phyloP scores from a whole-genome alignment of 1,139 yeast genomes.

The Candida labiduridarum region DNA sequence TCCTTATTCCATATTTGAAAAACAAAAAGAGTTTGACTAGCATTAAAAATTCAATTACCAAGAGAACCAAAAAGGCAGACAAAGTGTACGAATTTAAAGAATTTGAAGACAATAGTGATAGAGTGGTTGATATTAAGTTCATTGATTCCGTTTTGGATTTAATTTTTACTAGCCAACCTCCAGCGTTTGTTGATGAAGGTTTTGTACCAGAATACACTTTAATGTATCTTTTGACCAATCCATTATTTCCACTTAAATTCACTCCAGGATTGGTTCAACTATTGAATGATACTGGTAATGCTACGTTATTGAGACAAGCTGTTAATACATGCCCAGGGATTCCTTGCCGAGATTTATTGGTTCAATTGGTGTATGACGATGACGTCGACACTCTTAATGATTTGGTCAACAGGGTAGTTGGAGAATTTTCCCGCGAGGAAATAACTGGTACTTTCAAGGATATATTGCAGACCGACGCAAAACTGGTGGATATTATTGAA shows the following conservation, averaged over 20 bases:
- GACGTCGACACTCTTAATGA: constrained; percentile 70
- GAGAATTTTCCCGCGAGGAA: constrained; percentile 56
- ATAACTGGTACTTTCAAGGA: constrained; percentile 40
- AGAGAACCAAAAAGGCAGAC: constrained; percentile 15
- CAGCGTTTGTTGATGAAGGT: constrained; percentile 22
- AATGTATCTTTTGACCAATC: constrained; percentile 81
- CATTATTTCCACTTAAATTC: constrained; percentile 69
- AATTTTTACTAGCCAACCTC: constrained; percentile 34
- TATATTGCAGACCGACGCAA: constrained; percentile 25
- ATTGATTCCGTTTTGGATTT: constrained; percentile 50
- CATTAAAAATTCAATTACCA: constrained; percentile 22
- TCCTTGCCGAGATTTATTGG: constrained; percentile 61
- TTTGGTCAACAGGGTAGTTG: constrained; percentile 63
- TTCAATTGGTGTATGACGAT: constrained; percentile 50
- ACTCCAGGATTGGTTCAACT: constrained; percentile 56
- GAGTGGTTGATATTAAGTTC: constrained; percentile 65
- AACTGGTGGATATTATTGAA: constrained; percentile 47
- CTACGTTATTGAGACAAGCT: constrained; percentile 77
- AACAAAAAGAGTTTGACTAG: constrained; percentile 27
- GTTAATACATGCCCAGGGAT: constrained; percentile 76
- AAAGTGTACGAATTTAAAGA: constrained; percentile 31
- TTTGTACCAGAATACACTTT: constrained; percentile 62
- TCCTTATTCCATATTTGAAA: constrained; percentile 37
- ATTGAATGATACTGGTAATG: constrained; percentile 42
- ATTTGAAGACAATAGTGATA: constrained; percentile 68